Percentiles rank a stretch among this genome's conserved stretches.
phyloP scores from a whole-genome alignment of 2,329 filamentous ascomycete species.

The Bipolaris oryzae region DNA sequence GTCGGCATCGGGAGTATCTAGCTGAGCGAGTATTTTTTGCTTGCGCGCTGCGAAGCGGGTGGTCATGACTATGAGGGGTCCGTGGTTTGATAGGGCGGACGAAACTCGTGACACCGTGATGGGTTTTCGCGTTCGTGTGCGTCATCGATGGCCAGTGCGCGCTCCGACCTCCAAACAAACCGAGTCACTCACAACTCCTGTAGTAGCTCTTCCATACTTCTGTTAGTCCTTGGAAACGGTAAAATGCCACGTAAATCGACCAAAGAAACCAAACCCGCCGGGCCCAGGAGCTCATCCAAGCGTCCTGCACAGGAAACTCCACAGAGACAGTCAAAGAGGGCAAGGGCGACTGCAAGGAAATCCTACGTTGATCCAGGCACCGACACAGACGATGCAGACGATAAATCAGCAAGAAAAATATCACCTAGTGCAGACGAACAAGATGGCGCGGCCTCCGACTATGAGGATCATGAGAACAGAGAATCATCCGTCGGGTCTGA shows the following conservation, averaged over 20 bases:
- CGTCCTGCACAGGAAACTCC: slow-evolving; percentile 42
- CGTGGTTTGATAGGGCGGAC: slow-evolving; percentile 3
- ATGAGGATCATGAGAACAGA: slow-evolving; percentile 49
- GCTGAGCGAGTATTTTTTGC: slow-evolving; percentile 70
- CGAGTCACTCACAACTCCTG: slow-evolving; percentile 6
- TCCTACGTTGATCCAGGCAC: slow-evolving; percentile 45
- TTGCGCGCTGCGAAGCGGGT: slow-evolving; percentile 63
- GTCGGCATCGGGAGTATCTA: slow-evolving; percentile 69
- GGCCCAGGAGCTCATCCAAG: slow-evolving; percentile 43
- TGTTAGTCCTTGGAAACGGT: background rate
- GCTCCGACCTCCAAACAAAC: slow-evolving; percentile 14
- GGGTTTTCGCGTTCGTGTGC: slow-evolving; percentile 27
- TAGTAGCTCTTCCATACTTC: background rate
- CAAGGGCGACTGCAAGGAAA: slow-evolving; percentile 41
- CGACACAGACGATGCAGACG: slow-evolving; percentile 23
- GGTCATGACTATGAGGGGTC: slow-evolving; percentile 27
- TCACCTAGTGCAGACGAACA: slow-evolving; percentile 44
- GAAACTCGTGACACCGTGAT: slow-evolving; percentile 32
- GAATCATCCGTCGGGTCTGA: slow-evolving; percentile 39
- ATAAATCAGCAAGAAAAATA: slow-evolving; percentile 22
- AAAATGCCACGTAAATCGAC: slow-evolving; percentile 41
- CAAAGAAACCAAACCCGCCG: slow-evolving; percentile 23
- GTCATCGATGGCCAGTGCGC: slow-evolving; percentile 31
- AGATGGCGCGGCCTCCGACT: slow-evolving; percentile 47
- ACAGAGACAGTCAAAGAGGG: slow-evolving; percentile 43